Conservation (phyloP, 2,329 filamentous ascomycete species). For the Sclerotinia sclerotiorum region DNA sequence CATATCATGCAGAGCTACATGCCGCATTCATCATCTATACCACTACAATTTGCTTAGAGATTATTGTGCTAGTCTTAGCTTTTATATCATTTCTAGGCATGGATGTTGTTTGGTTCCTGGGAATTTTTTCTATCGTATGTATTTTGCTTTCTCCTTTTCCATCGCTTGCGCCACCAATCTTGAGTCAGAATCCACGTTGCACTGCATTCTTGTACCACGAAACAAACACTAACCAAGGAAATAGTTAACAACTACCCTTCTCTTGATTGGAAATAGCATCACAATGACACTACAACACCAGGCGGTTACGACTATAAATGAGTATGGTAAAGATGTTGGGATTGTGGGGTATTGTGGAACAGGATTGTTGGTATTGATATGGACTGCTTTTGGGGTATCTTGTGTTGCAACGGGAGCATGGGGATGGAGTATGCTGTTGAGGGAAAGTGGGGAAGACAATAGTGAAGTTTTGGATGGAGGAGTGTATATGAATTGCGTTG, state of each 20-base stretch:
- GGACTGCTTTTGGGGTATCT: conserved; percentile 10
- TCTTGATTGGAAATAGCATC: not conserved
- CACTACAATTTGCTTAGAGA: not conserved
- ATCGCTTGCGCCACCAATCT: not conserved
- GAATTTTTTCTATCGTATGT: not conserved
- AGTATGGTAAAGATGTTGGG: not conserved
- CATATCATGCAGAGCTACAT: conserved; percentile 6
- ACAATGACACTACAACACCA: not conserved
- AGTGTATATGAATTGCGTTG: not conserved
- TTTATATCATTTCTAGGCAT: not conserved
- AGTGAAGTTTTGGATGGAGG: not conserved
- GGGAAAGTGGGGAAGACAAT: not conserved
- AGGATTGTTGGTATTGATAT: not conserved
- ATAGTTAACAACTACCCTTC: not conserved
- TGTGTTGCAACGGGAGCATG: not conserved
- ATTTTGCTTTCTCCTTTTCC: not conserved
- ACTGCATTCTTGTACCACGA: not conserved
- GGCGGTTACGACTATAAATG: not conserved
- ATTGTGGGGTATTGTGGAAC: not conserved
- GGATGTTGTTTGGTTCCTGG: not conserved
- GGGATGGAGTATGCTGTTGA: not conserved
- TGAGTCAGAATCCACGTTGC: not conserved
- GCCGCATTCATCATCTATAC: not conserved
- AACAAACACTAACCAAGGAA: not conserved
- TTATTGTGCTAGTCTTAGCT: not conserved